Percentiles rank a stretch among this genome's conserved stretches.
phyloP scores from a whole-genome alignment of 2,329 filamentous ascomycete genomes.

The Aspergillus ochraceoroseus region DNA sequence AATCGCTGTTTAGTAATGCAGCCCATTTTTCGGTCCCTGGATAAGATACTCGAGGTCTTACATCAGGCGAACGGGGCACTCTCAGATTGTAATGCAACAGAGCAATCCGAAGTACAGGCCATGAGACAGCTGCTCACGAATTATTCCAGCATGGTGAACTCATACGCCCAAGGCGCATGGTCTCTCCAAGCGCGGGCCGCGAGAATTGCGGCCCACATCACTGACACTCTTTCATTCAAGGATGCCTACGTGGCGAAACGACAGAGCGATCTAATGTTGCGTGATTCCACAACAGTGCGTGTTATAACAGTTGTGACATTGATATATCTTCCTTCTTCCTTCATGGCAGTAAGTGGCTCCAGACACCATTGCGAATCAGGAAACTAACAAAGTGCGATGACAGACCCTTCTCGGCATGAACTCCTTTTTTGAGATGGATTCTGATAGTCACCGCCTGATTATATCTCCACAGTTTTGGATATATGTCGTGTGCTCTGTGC shows the following conservation, averaged over 20 bases:
- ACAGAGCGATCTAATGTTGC: slow-evolving; percentile 24
- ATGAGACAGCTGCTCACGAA: slow-evolving; percentile 20
- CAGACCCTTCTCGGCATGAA: slow-evolving; percentile 44
- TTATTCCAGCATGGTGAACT: slow-evolving; percentile 13
- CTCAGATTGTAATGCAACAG: slow-evolving; percentile 2
- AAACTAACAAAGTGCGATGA: not conserved
- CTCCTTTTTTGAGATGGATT: slow-evolving; percentile 36
- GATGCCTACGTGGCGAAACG: slow-evolving; percentile 18
- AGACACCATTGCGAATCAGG: too few species aligned
- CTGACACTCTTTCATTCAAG: slow-evolving; percentile 24
- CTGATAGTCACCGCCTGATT: slow-evolving; percentile 27
- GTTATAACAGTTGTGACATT: slow-evolving; percentile 30
- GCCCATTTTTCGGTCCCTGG: slow-evolving; percentile 19
- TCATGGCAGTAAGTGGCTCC: slow-evolving; percentile 31
- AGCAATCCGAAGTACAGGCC: slow-evolving; percentile 4
- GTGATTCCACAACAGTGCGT: slow-evolving; percentile 26
- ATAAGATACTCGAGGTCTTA: slow-evolving; percentile 14
- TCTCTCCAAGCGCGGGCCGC: slow-evolving; percentile 20
- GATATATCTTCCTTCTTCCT: slow-evolving; percentile 36
- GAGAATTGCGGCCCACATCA: slow-evolving; percentile 20
- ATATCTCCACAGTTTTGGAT: slow-evolving; percentile 40
- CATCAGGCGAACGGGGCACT: slow-evolving; percentile 12
- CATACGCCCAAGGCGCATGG: slow-evolving; percentile 19
- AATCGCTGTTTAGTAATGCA: slow-evolving; percentile 20
- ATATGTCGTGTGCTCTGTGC: slow-evolving; percentile 30